Percentiles rank a stretch among this genome's conserved stretches.
Evolutionary conservation across 257 asterid genomes (phyloP).

Genomic region (Handroanthus guayacan): DNA sequence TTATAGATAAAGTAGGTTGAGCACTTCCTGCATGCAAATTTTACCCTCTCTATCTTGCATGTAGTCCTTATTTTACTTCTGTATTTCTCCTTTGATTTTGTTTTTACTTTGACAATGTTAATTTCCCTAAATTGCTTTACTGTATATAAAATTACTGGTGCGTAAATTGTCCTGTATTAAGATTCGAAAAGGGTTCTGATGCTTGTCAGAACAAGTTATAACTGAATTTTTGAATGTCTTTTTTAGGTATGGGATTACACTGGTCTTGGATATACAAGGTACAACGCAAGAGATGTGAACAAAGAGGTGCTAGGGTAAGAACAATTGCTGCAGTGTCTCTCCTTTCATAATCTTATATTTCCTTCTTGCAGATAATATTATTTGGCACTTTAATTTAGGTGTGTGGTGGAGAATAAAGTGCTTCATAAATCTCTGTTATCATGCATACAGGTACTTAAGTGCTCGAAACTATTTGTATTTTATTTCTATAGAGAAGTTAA

Average conservation of each 20-base stretch:
- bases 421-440: conserved; percentile 80
- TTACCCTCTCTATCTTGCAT: too few relatives aligned
- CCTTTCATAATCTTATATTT: conserved; percentile 30
- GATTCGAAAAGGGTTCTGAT: background rate
- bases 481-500: conserved; percentile 10
- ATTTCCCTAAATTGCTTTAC: too few relatives aligned
- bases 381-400: conserved; percentile 60
- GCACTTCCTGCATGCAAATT: too few relatives aligned
- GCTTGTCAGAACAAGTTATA: conserved; percentile 13
- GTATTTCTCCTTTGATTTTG: too few relatives aligned
- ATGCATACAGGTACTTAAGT: conserved; percentile 71
- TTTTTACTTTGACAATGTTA: too few relatives aligned
- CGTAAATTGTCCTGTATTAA: too few relatives aligned
- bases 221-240: conserved; percentile 9
- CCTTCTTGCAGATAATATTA: conserved; percentile 39
- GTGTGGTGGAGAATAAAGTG: conserved; percentile 99
- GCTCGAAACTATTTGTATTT: conserved; percentile 24
- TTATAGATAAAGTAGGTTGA: too few relatives aligned
- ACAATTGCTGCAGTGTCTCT: conserved; percentile 30
- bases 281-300: conserved; percentile 77
- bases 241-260: conserved; percentile 97
- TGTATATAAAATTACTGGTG: too few relatives aligned
- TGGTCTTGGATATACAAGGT: conserved; percentile 92
- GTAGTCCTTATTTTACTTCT: too few relatives aligned
- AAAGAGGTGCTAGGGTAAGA: conserved; percentile 89